Evolutionary conservation across 805 yeast genomes (phyloP).

Genomic region (Teunomyces stri): DNA sequence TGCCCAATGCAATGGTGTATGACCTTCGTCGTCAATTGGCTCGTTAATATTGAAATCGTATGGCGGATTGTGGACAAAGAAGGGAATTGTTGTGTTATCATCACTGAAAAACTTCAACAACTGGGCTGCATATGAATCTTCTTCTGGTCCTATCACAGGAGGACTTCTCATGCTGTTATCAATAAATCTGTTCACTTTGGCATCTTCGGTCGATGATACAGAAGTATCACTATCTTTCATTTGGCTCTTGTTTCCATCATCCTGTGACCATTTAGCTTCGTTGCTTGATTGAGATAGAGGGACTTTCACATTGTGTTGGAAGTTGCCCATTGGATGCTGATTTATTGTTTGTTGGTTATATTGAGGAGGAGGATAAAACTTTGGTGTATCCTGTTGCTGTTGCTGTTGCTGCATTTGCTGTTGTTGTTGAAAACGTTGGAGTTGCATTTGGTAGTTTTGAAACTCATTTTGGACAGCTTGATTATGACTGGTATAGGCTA

Average conservation of each 20-base stretch:
- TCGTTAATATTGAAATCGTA: constrained; percentile 66
- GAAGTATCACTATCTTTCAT: constrained; percentile 42
- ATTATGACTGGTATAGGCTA: constrained; percentile 12
- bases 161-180: constrained; percentile 13
- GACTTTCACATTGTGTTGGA: constrained; percentile 2
- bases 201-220: constrained; percentile 28
- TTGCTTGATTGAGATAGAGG: constrained; percentile 34
- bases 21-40: constrained; percentile 90
- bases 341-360: constrained; percentile 4
- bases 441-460: constrained; percentile 17
- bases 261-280: constrained; percentile 47
- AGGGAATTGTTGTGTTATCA: constrained; percentile 52
- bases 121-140: constrained; percentile 37
- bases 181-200: not conserved
- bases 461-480: constrained; percentile 21
- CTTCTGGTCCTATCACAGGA: constrained; percentile 44
- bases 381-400: constrained; percentile 10
- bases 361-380: constrained; percentile 7
- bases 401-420: constrained; percentile 16
- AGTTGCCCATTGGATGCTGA: constrained; percentile 7
- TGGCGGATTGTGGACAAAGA: constrained; percentile 61
- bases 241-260: constrained; percentile 20
- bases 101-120: constrained; percentile 42
- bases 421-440: constrained; percentile 26
- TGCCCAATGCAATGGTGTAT: constrained; percentile 96